Conservation (phyloP, 2,329 filamentous ascomycete genomes). For the Hypoxylon sp. region DNA sequence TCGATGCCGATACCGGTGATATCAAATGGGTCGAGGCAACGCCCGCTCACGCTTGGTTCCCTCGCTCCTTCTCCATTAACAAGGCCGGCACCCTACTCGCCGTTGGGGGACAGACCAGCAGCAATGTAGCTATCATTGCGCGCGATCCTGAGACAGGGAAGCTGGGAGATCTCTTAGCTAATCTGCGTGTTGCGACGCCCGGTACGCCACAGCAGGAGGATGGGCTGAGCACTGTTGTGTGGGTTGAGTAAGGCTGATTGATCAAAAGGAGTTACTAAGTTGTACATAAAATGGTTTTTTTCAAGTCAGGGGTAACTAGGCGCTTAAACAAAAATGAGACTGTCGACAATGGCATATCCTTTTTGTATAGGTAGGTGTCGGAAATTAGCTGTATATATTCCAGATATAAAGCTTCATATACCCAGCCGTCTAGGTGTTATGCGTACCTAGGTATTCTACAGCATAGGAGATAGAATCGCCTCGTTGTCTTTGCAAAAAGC, state of each 20-base stretch:
- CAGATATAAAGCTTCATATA: not conserved
- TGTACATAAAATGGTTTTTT: constrained; percentile 5
- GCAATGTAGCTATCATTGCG: constrained; percentile 70
- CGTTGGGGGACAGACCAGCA: constrained; percentile 73
- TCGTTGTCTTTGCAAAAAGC: too few relatives aligned
- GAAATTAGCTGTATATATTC: constrained; percentile 13
- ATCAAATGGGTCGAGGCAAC: constrained; percentile 68
- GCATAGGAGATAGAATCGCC: too few relatives aligned
- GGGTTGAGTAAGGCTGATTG: constrained; percentile 59
- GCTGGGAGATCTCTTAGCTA: constrained; percentile 65
- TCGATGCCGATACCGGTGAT: constrained; percentile 63
- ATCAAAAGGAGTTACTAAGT: not conserved
- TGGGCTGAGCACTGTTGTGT: constrained; percentile 64
- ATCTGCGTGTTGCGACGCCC: constrained; percentile 58
- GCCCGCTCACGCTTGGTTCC: constrained; percentile 71
- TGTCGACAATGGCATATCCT: not conserved
- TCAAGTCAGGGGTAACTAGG: not conserved
- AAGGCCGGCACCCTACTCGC: constrained; percentile 72
- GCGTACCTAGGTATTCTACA: not conserved
- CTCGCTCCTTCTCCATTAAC: constrained; percentile 75
- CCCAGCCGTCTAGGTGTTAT: not conserved
- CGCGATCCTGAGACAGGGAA: constrained; percentile 69
- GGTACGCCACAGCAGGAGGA: constrained; percentile 62
- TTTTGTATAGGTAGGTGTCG: constrained; percentile 6
- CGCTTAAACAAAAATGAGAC: not conserved